These are phyloP conservation scores for Graphiopsis chlorocephala DNA, from an alignment of 2,329 filamentous ascomycete species.

Conservation along the genomic window DNA sequence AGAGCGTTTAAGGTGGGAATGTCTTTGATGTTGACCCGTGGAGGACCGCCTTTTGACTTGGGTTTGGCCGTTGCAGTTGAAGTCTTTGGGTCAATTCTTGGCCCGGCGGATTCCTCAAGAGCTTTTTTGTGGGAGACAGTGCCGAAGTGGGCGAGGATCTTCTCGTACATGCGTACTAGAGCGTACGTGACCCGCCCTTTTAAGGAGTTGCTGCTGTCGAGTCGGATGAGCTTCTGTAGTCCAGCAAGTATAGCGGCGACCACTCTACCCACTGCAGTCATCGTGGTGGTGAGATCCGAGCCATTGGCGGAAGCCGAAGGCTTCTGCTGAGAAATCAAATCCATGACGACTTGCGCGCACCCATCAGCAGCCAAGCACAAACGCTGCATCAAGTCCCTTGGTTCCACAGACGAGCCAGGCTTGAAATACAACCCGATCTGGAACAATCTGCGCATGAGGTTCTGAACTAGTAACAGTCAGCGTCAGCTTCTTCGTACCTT, in stretches of 20 bases:
- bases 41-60: conserved; percentile 19
- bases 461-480: conserved; percentile 19
- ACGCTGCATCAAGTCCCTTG: conserved; percentile 15
- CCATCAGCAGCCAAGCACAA: neutral
- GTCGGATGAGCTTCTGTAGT: conserved; percentile 22
- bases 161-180: conserved; percentile 38
- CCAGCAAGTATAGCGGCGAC: conserved; percentile 25
- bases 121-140: neutral
- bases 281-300: conserved; percentile 19
- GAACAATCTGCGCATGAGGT: conserved; percentile 29
- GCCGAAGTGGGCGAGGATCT: conserved; percentile 34
- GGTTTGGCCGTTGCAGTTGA: conserved; percentile 13
- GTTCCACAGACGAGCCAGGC: conserved; percentile 10
- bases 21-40: conserved; percentile 23
- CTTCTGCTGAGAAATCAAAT: neutral
- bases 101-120: neutral
- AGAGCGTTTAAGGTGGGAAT: conserved; percentile 23
- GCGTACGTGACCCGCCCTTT: conserved; percentile 30
- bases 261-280: conserved; percentile 25
- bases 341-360: neutral
- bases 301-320: neutral
- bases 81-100: neutral
- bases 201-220: conserved; percentile 14
- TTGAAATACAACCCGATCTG: conserved; percentile 29
- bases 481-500: conserved; percentile 5